Percentiles rank a stretch among this genome's conserved stretches.
These are phyloP conservation scores for Immersiella caudata DNA, from an alignment of 495 filamentous ascomycete genomes.

Conservation along the genomic window DNA sequence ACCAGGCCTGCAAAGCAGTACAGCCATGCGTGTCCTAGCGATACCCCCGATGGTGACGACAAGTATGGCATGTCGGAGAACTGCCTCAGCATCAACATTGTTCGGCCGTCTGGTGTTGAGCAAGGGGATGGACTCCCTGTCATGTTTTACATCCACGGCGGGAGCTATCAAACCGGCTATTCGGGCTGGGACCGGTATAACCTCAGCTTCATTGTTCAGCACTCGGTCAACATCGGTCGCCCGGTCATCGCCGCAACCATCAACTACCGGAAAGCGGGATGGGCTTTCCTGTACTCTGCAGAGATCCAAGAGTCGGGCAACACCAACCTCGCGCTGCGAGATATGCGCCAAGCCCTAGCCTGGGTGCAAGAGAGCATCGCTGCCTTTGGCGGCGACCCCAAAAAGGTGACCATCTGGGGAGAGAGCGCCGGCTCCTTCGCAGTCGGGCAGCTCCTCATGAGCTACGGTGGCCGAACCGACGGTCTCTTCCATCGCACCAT, in stretches of 20 bases:
- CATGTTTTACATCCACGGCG: conserved; percentile 70
- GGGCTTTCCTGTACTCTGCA: conserved; percentile 53
- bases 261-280: conserved; percentile 58
- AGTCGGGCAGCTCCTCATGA: conserved; percentile 40
- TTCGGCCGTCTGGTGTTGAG: conserved; percentile 56
- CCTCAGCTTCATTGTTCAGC: conserved; percentile 54
- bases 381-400: conserved; percentile 58
- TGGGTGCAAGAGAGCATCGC: conserved; percentile 63
- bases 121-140: conserved; percentile 57
- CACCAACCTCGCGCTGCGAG: conserved; percentile 47
- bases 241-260: conserved; percentile 65
- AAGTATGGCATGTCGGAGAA: conserved; percentile 62
- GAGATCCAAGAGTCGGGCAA: conserved; percentile 45
- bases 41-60: conserved; percentile 43
- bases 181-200: conserved; percentile 50
- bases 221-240: conserved; percentile 55
- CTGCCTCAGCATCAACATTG: conserved; percentile 68
- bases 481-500: conserved; percentile 57
- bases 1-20: conserved; percentile 49
- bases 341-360: conserved; percentile 57
- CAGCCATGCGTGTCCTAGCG: conserved; percentile 56
- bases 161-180: conserved; percentile 65
- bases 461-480: conserved; percentile 47
- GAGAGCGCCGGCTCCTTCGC: conserved; percentile 42
- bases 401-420: conserved; percentile 44